phyloP scores from a whole-genome alignment of 495 filamentous ascomycete species.

The Polyplosphaeria fusca region DNA sequence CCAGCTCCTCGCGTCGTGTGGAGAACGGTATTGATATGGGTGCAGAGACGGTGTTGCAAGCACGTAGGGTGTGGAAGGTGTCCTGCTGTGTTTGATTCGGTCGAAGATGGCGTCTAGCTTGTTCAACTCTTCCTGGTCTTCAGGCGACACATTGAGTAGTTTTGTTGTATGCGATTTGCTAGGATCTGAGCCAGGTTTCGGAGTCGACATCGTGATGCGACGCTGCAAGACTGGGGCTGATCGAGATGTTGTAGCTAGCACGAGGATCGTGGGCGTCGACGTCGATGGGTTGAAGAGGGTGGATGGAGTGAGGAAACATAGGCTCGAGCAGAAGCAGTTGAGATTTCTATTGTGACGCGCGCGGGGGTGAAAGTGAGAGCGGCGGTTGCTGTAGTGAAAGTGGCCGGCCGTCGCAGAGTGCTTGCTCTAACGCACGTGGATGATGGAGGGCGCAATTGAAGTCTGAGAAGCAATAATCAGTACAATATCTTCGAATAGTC shows the following conservation, averaged over 20 bases:
- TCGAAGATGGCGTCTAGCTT: slow-evolving; percentile 27
- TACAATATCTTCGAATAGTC: neutral
- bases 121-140: slow-evolving; percentile 26
- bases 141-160: neutral
- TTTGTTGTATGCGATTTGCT: slow-evolving; percentile 5
- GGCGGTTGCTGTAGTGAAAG: neutral
- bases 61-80: slow-evolving; percentile 33
- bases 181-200: slow-evolving; percentile 7
- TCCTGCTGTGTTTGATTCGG: slow-evolving; percentile 27
- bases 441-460: slow-evolving; percentile 5
- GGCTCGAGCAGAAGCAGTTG: no score
- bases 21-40: slow-evolving; percentile 22
- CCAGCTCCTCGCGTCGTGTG: slow-evolving; percentile 21
- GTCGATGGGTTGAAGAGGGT: neutral
- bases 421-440: no score
- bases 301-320: slow-evolving; percentile 11
- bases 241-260: no score
- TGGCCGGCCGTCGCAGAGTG: neutral
- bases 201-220: slow-evolving; percentile 18
- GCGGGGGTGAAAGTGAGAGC: neutral
- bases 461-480: neutral
- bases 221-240: no score
- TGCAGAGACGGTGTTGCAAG: slow-evolving; percentile 25
- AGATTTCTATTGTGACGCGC: no score
- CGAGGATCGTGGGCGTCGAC: no score